A percentile compares a stretch with the other conserved stretches of the same genome.
These are phyloP conservation scores for Cladorrhinum samala DNA, from an alignment of 495 filamentous ascomycete genomes.

Conservation along the genomic window DNA sequence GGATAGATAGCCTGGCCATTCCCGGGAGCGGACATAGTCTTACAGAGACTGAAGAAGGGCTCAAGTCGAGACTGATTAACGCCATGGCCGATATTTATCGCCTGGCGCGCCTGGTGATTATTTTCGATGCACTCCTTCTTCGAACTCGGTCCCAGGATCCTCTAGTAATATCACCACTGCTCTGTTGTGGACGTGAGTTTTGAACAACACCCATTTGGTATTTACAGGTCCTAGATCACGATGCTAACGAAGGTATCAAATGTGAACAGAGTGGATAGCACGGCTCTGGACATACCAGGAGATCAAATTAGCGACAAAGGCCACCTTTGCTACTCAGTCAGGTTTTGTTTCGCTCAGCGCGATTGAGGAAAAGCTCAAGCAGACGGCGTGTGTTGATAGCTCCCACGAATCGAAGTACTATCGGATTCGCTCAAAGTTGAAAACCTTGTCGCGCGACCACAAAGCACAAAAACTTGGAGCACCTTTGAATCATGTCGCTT, in stretches of 20 bases:
- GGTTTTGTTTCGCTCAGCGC: not conserved
- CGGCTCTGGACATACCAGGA: constrained; percentile 7
- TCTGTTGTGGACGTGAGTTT: constrained; percentile 1
- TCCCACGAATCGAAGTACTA: not conserved
- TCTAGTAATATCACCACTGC: not conserved
- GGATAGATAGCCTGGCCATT: constrained; percentile 6
- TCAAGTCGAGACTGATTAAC: not conserved
- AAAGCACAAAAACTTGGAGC: too few species aligned
- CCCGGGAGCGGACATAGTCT: not conserved
- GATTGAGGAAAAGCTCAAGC: not conserved
- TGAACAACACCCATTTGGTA: too few species aligned
- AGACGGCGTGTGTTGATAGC: not conserved
- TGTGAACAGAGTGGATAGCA: not conserved
- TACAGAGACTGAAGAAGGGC: not conserved
- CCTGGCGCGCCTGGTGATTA: not conserved
- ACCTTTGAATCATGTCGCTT: not conserved
- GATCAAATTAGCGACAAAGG: not conserved
- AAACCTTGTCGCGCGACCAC: too few species aligned
- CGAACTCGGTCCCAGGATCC: not conserved
- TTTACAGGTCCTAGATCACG: too few species aligned
- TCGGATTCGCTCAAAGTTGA: too few species aligned
- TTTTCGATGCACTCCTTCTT: not conserved
- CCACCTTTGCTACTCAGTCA: not conserved
- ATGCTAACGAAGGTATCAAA: too few species aligned
- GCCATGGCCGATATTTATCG: constrained; percentile 4